phyloP scores from a whole-genome alignment of 2,329 filamentous ascomycete genomes.

The Penicillium corylophilum region DNA sequence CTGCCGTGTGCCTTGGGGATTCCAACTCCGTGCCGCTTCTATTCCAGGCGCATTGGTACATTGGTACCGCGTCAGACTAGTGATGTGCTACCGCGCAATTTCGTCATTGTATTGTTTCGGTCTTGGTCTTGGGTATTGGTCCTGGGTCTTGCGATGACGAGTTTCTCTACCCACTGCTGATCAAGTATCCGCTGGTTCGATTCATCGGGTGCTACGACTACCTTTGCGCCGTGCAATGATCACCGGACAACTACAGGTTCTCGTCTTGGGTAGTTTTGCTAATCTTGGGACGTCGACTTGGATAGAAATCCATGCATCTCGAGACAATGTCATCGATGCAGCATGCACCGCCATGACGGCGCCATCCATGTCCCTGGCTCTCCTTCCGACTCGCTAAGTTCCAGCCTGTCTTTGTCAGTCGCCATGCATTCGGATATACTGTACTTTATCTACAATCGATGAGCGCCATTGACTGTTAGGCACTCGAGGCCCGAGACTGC shows the following conservation, averaged over 20 bases:
- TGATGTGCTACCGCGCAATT: neutral
- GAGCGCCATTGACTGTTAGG: neutral
- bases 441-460: neutral
- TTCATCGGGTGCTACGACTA: neutral
- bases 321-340: neutral
- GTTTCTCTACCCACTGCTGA: neutral
- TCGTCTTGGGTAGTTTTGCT: neutral
- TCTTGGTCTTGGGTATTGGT: no score
- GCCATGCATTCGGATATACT: neutral
- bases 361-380: neutral
- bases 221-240: neutral
- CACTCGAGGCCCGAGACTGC: neutral
- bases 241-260: neutral
- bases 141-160: neutral
- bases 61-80: neutral
- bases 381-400: slow-evolving; percentile 4
- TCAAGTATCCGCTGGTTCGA: neutral
- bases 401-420: neutral
- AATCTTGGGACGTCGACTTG: neutral
- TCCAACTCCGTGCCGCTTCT: neutral
- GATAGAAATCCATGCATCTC: neutral
- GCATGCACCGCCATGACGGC: neutral
- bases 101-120: neutral
- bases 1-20: neutral
- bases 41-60: neutral